phyloP scores from a whole-genome alignment of 192 early-diverging fungal species.

The Pecoramyces ruminantium region DNA sequence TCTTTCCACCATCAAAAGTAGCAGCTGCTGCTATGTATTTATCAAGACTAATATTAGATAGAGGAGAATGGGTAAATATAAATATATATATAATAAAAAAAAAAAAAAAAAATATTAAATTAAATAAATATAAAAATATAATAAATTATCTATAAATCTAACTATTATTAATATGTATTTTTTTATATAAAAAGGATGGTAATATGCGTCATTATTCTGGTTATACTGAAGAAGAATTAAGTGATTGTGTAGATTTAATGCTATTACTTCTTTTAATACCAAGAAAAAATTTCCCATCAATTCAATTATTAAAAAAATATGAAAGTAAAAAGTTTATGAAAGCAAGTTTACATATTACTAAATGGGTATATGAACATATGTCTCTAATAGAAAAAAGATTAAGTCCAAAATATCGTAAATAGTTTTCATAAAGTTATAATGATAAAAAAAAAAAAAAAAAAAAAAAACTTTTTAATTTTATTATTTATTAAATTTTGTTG shows the following conservation, averaged over 20 bases:
- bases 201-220: constrained; percentile 64
- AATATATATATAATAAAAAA: no score
- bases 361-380: no score
- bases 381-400: no score
- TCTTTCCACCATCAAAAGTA: constrained; percentile 45
- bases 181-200: constrained; percentile 18
- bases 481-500: no score
- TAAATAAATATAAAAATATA: no score
- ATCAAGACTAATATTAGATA: constrained; percentile 60
- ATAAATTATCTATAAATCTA: no score
- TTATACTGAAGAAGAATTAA: constrained; percentile 52
- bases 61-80: constrained; percentile 56
- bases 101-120: no score
- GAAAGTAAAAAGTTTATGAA: constrained; percentile 58
- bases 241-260: constrained; percentile 47
- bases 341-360: constrained; percentile 27
- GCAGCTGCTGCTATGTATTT: constrained; percentile 68
- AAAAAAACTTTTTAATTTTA: no score
- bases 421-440: no score
- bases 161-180: no score
- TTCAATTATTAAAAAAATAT: constrained; percentile 76
- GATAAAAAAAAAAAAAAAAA: no score
- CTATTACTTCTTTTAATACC: constrained; percentile 43
- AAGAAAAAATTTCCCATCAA: constrained; percentile 12
- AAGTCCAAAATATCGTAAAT: no score